Evolutionary conservation across 1,284 basidiomycete species (phyloP).

Genomic region (Phlebopus sp.): DNA sequence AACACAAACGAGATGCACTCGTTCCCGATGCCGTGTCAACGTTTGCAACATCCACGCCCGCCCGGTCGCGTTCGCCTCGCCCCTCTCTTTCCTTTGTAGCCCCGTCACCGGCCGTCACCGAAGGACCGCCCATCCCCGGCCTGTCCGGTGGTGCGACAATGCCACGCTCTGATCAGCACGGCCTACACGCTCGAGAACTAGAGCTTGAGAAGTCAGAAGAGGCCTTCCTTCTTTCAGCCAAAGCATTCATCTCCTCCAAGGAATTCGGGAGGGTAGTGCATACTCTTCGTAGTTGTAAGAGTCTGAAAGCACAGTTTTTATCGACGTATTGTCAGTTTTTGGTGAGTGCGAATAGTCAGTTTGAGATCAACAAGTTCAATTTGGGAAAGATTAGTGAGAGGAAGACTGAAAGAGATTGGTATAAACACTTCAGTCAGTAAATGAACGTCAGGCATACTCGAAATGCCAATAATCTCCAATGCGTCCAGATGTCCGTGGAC

Average conservation of each 20-base stretch:
- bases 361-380: conserved; percentile 4
- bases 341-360: conserved; percentile 47
- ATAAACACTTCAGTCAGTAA: conserved; percentile 65
- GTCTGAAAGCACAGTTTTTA: conserved; percentile 76
- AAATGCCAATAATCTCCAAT: conserved; percentile 1
- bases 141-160: conserved; percentile 27
- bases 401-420: conserved; percentile 66
- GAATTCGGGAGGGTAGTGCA: conserved; percentile 79
- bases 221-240: conserved; percentile 70
- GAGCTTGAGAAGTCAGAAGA: conserved; percentile 60
- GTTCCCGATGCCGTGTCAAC: conserved; percentile 17
- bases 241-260: conserved; percentile 73
- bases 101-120: conserved; percentile 35
- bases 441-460: background rate
- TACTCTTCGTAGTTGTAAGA: conserved; percentile 59
- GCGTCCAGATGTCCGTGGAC: conserved; percentile 65
- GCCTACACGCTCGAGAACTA: conserved; percentile 37
- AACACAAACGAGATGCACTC: conserved; percentile 40
- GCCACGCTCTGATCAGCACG: conserved; percentile 19
- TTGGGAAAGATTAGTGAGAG: conserved; percentile 59
- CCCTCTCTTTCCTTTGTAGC: conserved; percentile 35
- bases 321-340: conserved; percentile 81
- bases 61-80: conserved; percentile 42
- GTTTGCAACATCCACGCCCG: conserved; percentile 54
- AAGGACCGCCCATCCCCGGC: conserved; percentile 17